Base-by-base conservation (phyloP, 208 protist species). In the Leishmania turanica region DNA sequence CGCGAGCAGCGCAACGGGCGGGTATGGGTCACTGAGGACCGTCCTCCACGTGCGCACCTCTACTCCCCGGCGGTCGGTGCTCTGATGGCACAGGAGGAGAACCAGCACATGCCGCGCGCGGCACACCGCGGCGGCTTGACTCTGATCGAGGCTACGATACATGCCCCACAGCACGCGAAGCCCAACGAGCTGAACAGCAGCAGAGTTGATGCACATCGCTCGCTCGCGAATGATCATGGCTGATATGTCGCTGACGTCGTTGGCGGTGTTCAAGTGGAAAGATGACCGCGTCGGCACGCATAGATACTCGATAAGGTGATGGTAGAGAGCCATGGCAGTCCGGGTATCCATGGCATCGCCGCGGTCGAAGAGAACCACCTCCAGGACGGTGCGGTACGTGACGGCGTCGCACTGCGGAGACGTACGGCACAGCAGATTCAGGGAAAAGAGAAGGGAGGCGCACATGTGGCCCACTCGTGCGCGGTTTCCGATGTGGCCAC, bases 101-200 rank as follows among this genome's bases (percentile, higher is more conserved):
- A 90, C 87, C 47, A 96, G 82, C 54, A 94, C 89, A 70, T 91
- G 88, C 15, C 93, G 88, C 0, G 91, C 88, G 8, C 89, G 83
- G 75, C 93, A 94, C 40, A 86, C 91, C n/a, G 88, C 79, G 34
- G 80, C 73, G 4, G 66, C 81, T 42, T 96, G 89, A 27, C 87
- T 88, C 24, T 68, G 64, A n/a, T 73, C 79, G 1, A 96, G 87
- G 9, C 83, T 84, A 34, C 92, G 72, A 71, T 96, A 96, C 8
- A 95, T 64, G 4, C 89, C 91, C 93, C 93, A 96, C 34, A 95
- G 80, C n/a, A 94, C 83, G 45, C 89, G 88, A 51, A 69, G 69
- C 4, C 91, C 91, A 56, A 95, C 17, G 21, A 87, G 83, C 47
- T 85, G 72, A 34, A 86, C 84, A 37, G 88, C 86, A 53, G 60